phyloP scores from a whole-genome alignment of 768 basidiomycete species.

The Russula sp. region DNA sequence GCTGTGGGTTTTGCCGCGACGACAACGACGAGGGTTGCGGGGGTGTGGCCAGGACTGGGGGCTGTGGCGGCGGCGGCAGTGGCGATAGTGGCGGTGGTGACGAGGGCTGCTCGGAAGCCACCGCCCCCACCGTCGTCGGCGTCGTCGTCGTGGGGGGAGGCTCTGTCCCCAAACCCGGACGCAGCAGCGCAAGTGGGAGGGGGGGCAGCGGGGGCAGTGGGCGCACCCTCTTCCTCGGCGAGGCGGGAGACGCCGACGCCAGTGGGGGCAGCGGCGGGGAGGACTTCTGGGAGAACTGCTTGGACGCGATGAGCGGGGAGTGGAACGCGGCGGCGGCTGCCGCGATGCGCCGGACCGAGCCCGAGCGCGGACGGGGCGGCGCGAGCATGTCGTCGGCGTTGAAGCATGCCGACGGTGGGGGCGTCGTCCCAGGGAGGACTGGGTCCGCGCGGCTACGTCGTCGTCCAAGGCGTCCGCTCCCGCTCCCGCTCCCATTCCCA shows the following conservation, averaged over 20 bases:
- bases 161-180: not conserved
- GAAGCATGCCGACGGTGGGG: not conserved
- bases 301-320: not conserved
- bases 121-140: no score
- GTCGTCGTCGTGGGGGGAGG: no score
- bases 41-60: not conserved
- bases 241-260: not conserved
- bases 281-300: not conserved
- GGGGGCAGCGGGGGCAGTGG: not conserved
- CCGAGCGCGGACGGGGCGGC: not conserved
- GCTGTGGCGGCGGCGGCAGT: not conserved
- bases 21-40: not conserved
- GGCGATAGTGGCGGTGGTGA: not conserved
- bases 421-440: not conserved
- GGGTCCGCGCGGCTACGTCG: slow-evolving; percentile 12
- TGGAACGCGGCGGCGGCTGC: not conserved
- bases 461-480: not conserved
- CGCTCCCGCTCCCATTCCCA: not conserved
- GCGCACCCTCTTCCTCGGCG: not conserved
- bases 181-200: not conserved
- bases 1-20: not conserved
- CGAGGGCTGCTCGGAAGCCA: no score
- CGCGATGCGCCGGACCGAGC: not conserved
- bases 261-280: not conserved
- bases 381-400: slow-evolving; percentile 17